These are phyloP conservation scores for Atkinsonella texensis DNA, from an alignment of 2,329 filamentous ascomycete genomes.

Conservation along the genomic window DNA sequence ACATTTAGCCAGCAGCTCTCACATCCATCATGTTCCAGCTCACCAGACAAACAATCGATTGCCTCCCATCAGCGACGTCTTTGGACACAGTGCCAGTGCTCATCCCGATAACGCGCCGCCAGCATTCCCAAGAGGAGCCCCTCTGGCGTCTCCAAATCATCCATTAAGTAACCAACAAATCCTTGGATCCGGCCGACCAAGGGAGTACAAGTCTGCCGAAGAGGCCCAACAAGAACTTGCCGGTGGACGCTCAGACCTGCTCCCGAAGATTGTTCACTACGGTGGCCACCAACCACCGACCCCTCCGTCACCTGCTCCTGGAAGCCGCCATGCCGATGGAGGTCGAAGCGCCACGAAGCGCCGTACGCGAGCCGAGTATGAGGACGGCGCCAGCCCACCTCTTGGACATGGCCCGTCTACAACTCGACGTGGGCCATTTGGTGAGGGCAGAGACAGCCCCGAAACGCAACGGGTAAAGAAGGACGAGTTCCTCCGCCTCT, in stretches of 20 bases:
- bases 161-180: constrained; percentile 39
- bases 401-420: constrained; percentile 60
- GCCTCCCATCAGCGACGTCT: constrained; percentile 89
- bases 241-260: constrained; percentile 80
- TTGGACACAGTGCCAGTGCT: constrained; percentile 63
- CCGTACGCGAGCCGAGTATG: constrained; percentile 79
- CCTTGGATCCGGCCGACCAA: constrained; percentile 49
- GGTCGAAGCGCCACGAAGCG: constrained; percentile 54
- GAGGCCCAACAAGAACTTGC: constrained; percentile 86
- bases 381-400: constrained; percentile 80
- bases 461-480: constrained; percentile 78
- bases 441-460: constrained; percentile 69
- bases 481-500: constrained; percentile 80
- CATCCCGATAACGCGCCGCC: constrained; percentile 41
- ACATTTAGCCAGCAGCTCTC: constrained; percentile 69
- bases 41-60: constrained; percentile 84
- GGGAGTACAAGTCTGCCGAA: constrained; percentile 92
- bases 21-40: constrained; percentile 82
- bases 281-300: constrained; percentile 88
- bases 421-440: constrained; percentile 57
- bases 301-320: constrained; percentile 65
- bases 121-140: constrained; percentile 49
- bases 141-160: constrained; percentile 68
- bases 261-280: constrained; percentile 93
- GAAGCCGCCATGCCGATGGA: constrained; percentile 32